Evolutionary conservation across 2,329 filamentous ascomycete species (phyloP), one percentile per base, ranked within the genome.

Genomic region (Dactylella cylindrospora): DNA sequence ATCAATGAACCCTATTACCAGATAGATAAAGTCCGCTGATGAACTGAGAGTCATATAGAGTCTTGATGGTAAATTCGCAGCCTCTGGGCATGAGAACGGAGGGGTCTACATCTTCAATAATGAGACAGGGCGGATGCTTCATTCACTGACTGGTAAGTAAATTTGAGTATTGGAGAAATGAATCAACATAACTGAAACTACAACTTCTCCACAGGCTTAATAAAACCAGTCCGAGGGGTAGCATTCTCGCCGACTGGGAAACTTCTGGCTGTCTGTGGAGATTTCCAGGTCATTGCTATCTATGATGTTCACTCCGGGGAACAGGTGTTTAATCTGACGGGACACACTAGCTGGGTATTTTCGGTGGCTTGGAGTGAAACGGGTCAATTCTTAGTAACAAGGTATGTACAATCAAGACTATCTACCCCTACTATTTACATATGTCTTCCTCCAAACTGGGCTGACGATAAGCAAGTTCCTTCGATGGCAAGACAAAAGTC

Each of bases 31-130:
- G 12, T 17, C 33, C 6, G 22, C 12, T 19, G 10, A 23, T 12
- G 19, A 10, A 28, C 17, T 33, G 19, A 7, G 19, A 45, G 12
- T 17, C 17, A 10, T 13, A 26, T 60, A 82, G 80, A 84, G 81
- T 60, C 71, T 76, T 15, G 86, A 98, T 72, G 91, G 90, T 47
- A 84, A 82, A 65, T 86, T 89, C 72, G 94, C 90, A 23, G 91
- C 90, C 3, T 94, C 86, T 46, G 93, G 93, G 0, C 91, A 98
- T 74, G 87, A 95, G 72, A 95, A 87, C 69, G 93, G 93, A 12
- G 84, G 84, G 9, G 81, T 97, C 65, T 96, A 96, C 74, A 83
- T 98, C 64, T 98, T 97, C 78, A 90, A 90, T 76, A 97, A 95
- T 70, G 85, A 90, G 67, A 89, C 86, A 0, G 88, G 88, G 2